Conservation (phyloP, 345 rosid species). For the Salix caprea region DNA sequence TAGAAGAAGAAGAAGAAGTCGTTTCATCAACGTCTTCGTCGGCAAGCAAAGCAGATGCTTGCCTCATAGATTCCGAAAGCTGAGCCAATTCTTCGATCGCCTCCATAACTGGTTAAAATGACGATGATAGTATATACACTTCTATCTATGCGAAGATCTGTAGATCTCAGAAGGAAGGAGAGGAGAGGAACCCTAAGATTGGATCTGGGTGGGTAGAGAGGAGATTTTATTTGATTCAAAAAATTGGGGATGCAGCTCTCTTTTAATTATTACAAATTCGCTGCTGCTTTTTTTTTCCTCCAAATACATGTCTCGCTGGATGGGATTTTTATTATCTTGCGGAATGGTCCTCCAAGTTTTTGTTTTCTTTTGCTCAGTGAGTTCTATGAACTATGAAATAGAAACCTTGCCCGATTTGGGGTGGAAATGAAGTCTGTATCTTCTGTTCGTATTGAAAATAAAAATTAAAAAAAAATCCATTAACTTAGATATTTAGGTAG, state of each 20-base stretch:
- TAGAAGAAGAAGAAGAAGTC: conserved; percentile 46
- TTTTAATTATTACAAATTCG: background rate
- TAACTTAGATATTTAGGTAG: no score
- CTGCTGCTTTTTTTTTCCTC: background rate
- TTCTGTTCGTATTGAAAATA: no score
- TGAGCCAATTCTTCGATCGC: conserved; percentile 87
- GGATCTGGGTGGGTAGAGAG: conserved; percentile 2
- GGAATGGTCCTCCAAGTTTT: background rate
- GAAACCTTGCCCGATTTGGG: background rate
- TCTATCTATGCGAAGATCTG: background rate
- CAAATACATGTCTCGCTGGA: background rate
- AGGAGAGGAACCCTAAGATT: conserved; percentile 11
- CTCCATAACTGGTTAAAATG: conserved; percentile 50
- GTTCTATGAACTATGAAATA: background rate
- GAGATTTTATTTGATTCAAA: background rate
- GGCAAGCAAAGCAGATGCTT: conserved; percentile 81
- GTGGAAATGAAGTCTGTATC: no score
- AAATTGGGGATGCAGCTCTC: background rate
- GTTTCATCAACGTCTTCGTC: conserved; percentile 82
- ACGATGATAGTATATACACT: no score
- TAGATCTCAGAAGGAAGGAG: background rate
- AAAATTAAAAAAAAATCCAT: no score
- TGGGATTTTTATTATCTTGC: background rate
- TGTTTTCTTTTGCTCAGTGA: background rate
- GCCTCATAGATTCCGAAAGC: conserved; percentile 89